Base-by-base conservation (phyloP, 2,329 filamentous ascomycete genomes). In the Exophiala sideris region DNA sequence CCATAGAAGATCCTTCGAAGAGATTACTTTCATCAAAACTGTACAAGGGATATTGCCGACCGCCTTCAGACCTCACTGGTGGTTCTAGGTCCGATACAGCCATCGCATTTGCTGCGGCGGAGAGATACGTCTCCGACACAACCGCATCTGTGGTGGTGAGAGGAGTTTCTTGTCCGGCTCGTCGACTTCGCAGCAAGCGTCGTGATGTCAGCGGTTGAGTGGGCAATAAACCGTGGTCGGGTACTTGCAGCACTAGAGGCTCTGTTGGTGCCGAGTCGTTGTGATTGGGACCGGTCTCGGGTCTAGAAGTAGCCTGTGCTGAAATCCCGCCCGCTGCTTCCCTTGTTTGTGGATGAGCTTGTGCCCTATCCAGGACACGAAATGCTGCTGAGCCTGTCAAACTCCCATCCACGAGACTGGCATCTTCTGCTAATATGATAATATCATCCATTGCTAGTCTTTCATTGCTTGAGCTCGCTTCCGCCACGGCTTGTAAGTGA, bases 401-500 rank as follows among this genome's bases (percentile, higher is more conserved):
- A 21, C 66, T 68, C 10, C 67, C 68, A 24, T 73, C 71, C 29
- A 68, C 48, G 2, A 70, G 57, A 52, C 67, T 71, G n/a, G 66
- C 66, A 34, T 74, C 71, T 40, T 73, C 71, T 36, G 70, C 66
- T 20, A 72, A 61, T 11, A 73, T 67, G 20, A 69, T 61, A 8
- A 72, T 63, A 54, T 68, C 68, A 14, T 72, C 71, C 1, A 29
- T 21, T 7, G 61, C 64, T 32, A 68, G 63, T 29, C 66, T 61
- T 60, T 74, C 70, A 45, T 69, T 68, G 50, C 63, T 70, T 10
- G 69, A 65, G 50, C 67, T 71, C 2, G 68, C 70, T 58, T 77
- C 74, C 54, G 76, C 74, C 3, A 76, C 74, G 1, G 72, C 66
- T 39, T 71, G 64, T 5, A 76, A 63, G 8, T 68, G 65, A 36